Evolutionary conservation across 106 monocot genomes (phyloP).

Genomic region (Allium cepa): DNA sequence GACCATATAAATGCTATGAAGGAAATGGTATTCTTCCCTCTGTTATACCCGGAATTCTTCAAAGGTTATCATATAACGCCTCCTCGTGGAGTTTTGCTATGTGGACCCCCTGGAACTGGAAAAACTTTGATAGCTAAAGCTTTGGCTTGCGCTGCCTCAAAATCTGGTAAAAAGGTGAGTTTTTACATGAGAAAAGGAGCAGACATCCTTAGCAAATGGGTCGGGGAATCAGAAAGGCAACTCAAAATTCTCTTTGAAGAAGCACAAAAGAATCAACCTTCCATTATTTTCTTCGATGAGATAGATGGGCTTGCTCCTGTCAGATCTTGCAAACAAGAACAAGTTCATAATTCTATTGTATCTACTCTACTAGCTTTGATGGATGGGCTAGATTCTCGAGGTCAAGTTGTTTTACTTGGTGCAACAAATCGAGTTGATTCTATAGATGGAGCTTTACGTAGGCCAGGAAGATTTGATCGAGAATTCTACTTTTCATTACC

Average conservation of each 20-base stretch:
- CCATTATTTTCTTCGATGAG: conserved; percentile 99
- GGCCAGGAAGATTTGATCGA: conserved; percentile 97
- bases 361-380: conserved; percentile 97
- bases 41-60: conserved; percentile 97
- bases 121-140: conserved; percentile 97
- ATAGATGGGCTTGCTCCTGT: conserved; percentile 99
- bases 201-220: conserved; percentile 99
- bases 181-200: conserved; percentile 99
- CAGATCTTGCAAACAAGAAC: conserved; percentile 97
- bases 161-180: conserved; percentile 92
- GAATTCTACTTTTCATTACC: conserved; percentile 93
- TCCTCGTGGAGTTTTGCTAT: conserved; percentile 90
- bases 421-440: conserved; percentile 98
- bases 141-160: conserved; percentile 94
- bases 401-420: conserved; percentile 97
- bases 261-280: conserved; percentile 95
- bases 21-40: conserved; percentile 98
- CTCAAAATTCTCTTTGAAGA: conserved; percentile 94
- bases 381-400: conserved; percentile 98
- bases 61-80: conserved; percentile 93
- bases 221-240: conserved; percentile 97
- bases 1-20: conserved; percentile 94
- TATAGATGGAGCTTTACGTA: conserved; percentile 92
- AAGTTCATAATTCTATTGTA: conserved; percentile 98
- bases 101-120: conserved; percentile 98